phyloP scores from a whole-genome alignment of 1,139 yeast genomes.

The Magnusiomyces ingens region DNA sequence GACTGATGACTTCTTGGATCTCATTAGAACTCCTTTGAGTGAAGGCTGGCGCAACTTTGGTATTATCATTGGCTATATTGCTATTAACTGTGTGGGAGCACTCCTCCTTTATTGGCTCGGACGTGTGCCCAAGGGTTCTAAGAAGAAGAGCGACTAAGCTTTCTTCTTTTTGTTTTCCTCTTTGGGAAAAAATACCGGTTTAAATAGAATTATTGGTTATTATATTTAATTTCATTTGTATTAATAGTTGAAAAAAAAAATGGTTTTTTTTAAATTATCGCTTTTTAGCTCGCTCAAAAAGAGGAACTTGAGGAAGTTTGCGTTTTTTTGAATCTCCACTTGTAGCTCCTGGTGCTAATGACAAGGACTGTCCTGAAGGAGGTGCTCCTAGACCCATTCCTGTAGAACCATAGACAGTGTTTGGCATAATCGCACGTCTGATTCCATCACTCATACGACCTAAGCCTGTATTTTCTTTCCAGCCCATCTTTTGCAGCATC shows the following conservation, averaged over 20 bases:
- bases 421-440: conserved; percentile 1
- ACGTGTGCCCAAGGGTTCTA: conserved; percentile 52
- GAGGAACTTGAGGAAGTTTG: not conserved
- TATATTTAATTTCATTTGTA: too few species aligned
- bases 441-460: not conserved
- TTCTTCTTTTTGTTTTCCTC: not conserved
- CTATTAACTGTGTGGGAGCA: conserved; percentile 47
- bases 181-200: too few species aligned
- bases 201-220: too few species aligned
- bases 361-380: too few species aligned
- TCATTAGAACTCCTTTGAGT: conserved; percentile 40
- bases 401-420: not conserved
- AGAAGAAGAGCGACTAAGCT: too few species aligned
- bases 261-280: too few species aligned
- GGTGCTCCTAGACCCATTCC: conserved; percentile 4
- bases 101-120: conserved; percentile 61
- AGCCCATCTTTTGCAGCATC: conserved; percentile 6
- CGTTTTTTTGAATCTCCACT: not conserved
- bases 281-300: not conserved
- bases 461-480: not conserved
- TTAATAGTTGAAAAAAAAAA: too few species aligned
- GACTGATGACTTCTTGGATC: conserved; percentile 48
- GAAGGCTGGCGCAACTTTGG: conserved; percentile 59
- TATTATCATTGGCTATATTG: conserved; percentile 44
- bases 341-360: too few species aligned